Evolutionary conservation across 352 stramenopile genomes (phyloP), one percentile per base, ranked within the genome.

Genomic region (Phytophthora sp.): DNA sequence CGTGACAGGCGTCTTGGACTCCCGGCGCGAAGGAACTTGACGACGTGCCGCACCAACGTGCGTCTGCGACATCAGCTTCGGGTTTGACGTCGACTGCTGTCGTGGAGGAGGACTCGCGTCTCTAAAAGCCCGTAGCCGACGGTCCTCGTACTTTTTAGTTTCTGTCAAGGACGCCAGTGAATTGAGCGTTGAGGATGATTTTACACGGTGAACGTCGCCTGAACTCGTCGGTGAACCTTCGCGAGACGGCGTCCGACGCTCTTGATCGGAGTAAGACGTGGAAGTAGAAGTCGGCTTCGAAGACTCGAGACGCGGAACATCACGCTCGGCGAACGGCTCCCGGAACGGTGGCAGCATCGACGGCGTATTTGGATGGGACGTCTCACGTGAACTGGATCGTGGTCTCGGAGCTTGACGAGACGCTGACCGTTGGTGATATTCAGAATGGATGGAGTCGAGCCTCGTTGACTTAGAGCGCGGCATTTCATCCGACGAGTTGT

Each of bases 71-170:
- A 38, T 50, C 4, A 41, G 54, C 50, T 71, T 70, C 31, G 61
- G 55, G 39, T 62, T 66, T n/a, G 55, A 62, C 13, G 46, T 63
- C 46, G 50, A 67, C 7, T 49, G 66, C 13, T 62, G 30, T 55
- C 53, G 54, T 6, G 41, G 12, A 0, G 66, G 23, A 47, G 61
- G 35, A 63, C 49, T 74, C n/a, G 46, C 4, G 5, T 67, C 61
- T 44, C 44, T 30, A 11, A 63, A 63, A 11, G 53, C 54, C 12
- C 42, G 39, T 12, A 57, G 8, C 7, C 61, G 47, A 38, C 54
- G 54, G 29, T 71, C 50, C 2, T 74, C 61, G 26, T 49, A 42
- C 38, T 46, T 36, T 42, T 71, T 61, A 3, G 23, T 67, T 16
- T 71, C 54, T 1, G 61, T 63, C 16, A 63, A 53, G 11, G 42